Evolutionary conservation across 805 yeast species (phyloP).

Genomic region (Candida manassasensis): DNA sequence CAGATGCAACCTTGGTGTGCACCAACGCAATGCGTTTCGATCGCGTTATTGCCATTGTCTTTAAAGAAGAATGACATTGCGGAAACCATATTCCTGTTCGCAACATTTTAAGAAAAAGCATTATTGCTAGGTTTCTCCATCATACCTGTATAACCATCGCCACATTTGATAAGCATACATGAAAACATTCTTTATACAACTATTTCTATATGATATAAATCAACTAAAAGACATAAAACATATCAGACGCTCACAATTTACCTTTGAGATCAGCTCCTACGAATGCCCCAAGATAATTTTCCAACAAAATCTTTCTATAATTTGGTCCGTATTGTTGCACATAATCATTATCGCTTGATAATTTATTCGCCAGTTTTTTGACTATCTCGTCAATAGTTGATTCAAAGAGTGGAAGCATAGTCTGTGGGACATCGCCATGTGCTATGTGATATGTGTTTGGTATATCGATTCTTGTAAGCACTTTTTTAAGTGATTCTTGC

Average conservation of each 20-base stretch:
- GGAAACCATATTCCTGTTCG: no score
- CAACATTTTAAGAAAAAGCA: no score
- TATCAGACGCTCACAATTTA: background rate
- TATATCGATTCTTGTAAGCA: constrained; percentile 7
- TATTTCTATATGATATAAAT: no score
- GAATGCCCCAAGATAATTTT: constrained; percentile 3
- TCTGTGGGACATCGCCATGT: constrained; percentile 15
- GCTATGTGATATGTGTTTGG: constrained; percentile 11
- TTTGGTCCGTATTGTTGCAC: constrained; percentile 8
- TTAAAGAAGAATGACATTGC: no score
- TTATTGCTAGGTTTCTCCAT: no score
- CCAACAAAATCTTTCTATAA: constrained; percentile 7
- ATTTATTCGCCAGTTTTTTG: background rate
- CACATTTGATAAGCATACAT: no score
- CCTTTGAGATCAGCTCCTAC: constrained; percentile 2
- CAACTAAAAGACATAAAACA: no score
- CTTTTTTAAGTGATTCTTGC: constrained; percentile 5
- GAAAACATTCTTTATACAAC: no score
- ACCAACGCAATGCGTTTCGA: background rate
- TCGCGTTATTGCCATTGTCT: background rate
- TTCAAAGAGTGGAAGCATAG: constrained; percentile 6
- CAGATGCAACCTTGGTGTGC: no score
- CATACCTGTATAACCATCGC: no score
- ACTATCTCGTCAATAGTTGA: constrained; percentile 6
- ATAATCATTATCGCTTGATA: constrained; percentile 6